Base-by-base conservation (phyloP, 2,329 filamentous ascomycete species). In the Exophiala viscosa region DNA sequence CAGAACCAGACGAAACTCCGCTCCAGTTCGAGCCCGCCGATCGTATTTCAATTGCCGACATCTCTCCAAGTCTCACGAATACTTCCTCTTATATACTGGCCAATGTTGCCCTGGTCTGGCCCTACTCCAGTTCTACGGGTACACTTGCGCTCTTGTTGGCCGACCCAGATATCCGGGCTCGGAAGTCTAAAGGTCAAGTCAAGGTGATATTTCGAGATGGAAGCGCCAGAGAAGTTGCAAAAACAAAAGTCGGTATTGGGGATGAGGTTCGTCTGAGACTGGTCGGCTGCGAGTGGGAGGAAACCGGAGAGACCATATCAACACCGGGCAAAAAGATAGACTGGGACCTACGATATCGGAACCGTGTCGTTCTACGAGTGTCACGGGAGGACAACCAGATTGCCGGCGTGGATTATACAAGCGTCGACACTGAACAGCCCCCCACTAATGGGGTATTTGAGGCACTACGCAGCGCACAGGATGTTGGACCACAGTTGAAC, bases 61-160 rank as follows among this genome's bases (percentile, higher is more conserved):
- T 77, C 15, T 68, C 68, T 11, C 73, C 74, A 5, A 57, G 8
- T 54, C 68, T 40, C 62, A 68, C 13, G 18, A 60, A 23, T 40
- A 58, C n/a, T 45, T 61, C 13, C 50, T 63, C 18, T 62, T 69
- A 66, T 28, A 63, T 96, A 31, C 79, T 82, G 52, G 90, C 88
- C 35, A 76, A 87, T 13, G 82, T 96, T 17, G 92, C 90, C 7
- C 82, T 97, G 33, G 84, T 89, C 52, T 97, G 92, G 91, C 92
- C 92, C 0, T 96, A 89, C 70, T 96, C 88, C 59, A 87, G 86
- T 17, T 83, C 89, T 20, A 86, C 81, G 28, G 81, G 80, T 48
- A 84, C 84, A 35, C 80, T 90, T 60, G 86, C 89, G 20, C 84
- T 96, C 45, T 80, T 95, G 15, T 80, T 97, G 32, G 88, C 88